Base-by-base conservation (phyloP, 768 basidiomycete species). In the Cyclocybe aegerita region DNA sequence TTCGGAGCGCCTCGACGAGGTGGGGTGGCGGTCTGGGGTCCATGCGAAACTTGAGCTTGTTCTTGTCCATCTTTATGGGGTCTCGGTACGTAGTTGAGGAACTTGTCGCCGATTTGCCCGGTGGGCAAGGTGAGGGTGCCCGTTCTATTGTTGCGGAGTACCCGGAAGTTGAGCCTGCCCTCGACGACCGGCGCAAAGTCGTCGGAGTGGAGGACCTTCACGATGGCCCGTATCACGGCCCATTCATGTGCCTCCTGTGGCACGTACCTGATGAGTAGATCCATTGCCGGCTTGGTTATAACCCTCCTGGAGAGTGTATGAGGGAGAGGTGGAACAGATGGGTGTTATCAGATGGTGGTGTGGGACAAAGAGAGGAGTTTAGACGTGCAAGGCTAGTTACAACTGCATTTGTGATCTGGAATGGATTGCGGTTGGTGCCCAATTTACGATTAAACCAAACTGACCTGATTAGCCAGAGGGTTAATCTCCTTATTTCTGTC, bases 161-260 rank as follows among this genome's bases (percentile, higher is more conserved):
- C 80, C 7, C 67, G 56, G 66, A 90, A 91, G 54, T 91, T 90
- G 32, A 86, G 43, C 33, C 67, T 58, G 12, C 66, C 50, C 53
- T 63, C 63, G 14, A 65, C 64, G 11, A 68, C 58, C 4, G 71
- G 65, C 37, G 67, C 67, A 57, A 84, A 80, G 15, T 75, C 73
- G 14, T 76, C 70, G 3, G 76, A 73, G 54, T 90, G 89, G 0
- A 91, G 66, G 33, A 85, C 70, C 4, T 56, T 48, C 1, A 81
- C 80, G 40, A 92, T 72, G 5, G 65, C 71, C 34, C 80, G 75
- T 15, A 77, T 84, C 12, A 89, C 72, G 32, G 79, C 76, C 73
- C 78, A 86, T 39, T 75, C 60, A 48, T 74, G 78, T 2, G 74
- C 76, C 10, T 72, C 68, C 50, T 58, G 52, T 32, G 74, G 74